phyloP scores from a whole-genome alignment of 106 monocot genomes.

The Dactylorhiza incarnata region DNA sequence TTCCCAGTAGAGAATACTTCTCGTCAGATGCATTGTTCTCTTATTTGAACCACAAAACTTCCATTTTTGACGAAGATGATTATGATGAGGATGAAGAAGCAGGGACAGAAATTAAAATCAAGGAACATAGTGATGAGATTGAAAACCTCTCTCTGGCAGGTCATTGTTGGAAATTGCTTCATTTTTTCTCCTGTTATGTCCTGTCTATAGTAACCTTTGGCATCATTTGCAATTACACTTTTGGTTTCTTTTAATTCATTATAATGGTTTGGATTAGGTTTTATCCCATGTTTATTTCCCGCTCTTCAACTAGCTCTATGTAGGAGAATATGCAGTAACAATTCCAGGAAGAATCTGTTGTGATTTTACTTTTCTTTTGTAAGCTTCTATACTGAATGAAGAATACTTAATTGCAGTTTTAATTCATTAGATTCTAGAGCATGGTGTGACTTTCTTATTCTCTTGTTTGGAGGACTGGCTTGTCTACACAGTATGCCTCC shows the following conservation, averaged over 20 bases:
- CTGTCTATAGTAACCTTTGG: background rate
- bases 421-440: background rate
- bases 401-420: background rate
- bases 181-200: background rate
- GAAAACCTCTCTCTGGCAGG: constrained; percentile 19
- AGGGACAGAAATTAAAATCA: constrained; percentile 23
- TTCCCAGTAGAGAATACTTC: constrained; percentile 62
- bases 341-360: background rate
- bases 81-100: constrained; percentile 92
- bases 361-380: background rate
- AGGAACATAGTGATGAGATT: constrained; percentile 21
- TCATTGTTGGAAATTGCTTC: background rate
- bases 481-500: background rate
- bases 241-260: background rate
- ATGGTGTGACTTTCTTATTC: background rate
- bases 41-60: constrained; percentile 43
- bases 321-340: background rate
- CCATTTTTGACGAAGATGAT: constrained; percentile 92
- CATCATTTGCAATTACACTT: background rate
- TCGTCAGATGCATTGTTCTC: constrained; percentile 37
- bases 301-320: background rate
- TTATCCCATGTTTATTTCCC: background rate
- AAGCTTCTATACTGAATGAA: background rate
- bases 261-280: background rate
- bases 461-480: background rate